Percentiles rank a stretch among this genome's conserved stretches.
Conservation (phyloP, 1,139 yeast species). For the Geotrichum cucujoidarum region DNA sequence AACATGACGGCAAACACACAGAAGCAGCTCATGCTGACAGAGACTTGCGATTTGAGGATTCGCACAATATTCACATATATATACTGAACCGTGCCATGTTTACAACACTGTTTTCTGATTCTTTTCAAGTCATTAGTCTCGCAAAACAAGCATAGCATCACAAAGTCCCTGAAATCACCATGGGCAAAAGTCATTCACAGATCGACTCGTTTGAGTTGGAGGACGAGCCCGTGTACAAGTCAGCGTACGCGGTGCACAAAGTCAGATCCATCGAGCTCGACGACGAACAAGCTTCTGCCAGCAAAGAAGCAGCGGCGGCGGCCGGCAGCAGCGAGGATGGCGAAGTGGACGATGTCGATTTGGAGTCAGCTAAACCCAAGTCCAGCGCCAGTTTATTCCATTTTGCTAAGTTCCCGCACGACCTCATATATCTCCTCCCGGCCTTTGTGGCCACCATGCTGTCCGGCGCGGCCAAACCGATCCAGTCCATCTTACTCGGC, state of each 20-base stretch:
- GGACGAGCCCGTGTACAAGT: not conserved
- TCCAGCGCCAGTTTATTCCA: slow-evolving; percentile 15
- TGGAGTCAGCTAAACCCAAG: not conserved
- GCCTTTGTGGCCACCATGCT: slow-evolving; percentile 34
- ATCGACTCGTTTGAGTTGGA: not conserved
- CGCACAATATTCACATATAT: no score
- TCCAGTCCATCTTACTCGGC: slow-evolving; percentile 63
- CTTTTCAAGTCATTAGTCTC: no score
- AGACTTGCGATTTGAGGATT: no score
- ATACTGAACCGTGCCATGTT: no score
- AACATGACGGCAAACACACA: no score
- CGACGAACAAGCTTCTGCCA: not conserved
- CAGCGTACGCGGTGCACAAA: not conserved
- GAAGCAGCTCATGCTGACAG: no score
- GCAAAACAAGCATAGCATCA: no score
- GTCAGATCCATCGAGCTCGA: not conserved
- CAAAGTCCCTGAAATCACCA: no score
- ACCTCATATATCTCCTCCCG: slow-evolving; percentile 28
- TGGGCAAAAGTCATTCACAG: not conserved
- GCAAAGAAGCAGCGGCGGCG: not conserved
- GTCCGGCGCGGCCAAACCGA: slow-evolving; percentile 56
- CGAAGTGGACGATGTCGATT: not conserved
- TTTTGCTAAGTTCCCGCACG: slow-evolving; percentile 22
- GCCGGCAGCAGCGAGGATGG: not conserved
- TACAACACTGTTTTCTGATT: no score